Evolutionary conservation across 2,329 filamentous ascomycete genomes (phyloP).

Genomic region (Aspergillaceae sp.): DNA sequence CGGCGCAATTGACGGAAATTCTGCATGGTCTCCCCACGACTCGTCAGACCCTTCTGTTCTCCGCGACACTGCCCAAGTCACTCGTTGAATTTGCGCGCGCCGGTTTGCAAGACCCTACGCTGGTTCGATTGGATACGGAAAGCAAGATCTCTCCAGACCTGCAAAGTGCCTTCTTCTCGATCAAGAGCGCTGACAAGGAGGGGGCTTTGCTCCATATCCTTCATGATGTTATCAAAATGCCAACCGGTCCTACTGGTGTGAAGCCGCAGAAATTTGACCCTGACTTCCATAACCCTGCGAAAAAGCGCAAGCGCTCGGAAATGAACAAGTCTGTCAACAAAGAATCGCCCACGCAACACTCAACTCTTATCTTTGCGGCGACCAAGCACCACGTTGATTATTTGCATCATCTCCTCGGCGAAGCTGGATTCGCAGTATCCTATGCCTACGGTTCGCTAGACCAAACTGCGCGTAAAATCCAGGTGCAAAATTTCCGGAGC

Average conservation of each 20-base stretch:
- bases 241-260: slow-evolving; percentile 54
- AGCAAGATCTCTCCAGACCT: slow-evolving; percentile 93
- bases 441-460: slow-evolving; percentile 93
- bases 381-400: slow-evolving; percentile 99
- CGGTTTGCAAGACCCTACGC: slow-evolving; percentile 80
- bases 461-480: slow-evolving; percentile 82
- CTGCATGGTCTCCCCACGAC: slow-evolving; percentile 74
- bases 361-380: slow-evolving; percentile 88
- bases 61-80: slow-evolving; percentile 85
- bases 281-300: slow-evolving; percentile 36
- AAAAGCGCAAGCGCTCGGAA: slow-evolving; percentile 43
- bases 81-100: slow-evolving; percentile 93
- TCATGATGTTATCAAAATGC: slow-evolving; percentile 87
- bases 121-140: slow-evolving; percentile 86
- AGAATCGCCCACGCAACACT: slow-evolving; percentile 75
- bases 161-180: slow-evolving; percentile 88
- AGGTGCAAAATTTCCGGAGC: slow-evolving; percentile 80
- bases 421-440: slow-evolving; percentile 79
- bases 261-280: slow-evolving; percentile 38
- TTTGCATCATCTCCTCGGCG: slow-evolving; percentile 66
- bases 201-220: slow-evolving; percentile 82
- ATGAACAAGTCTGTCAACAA: slow-evolving; percentile 45
- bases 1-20: slow-evolving; percentile 86
- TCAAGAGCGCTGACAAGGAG: slow-evolving; percentile 91
- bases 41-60: slow-evolving; percentile 88